A percentile compares a stretch with the other conserved stretches of the same genome.
Conservation (phyloP, 2,329 filamentous ascomycete species). For the Sporothrix dimorphospora region DNA sequence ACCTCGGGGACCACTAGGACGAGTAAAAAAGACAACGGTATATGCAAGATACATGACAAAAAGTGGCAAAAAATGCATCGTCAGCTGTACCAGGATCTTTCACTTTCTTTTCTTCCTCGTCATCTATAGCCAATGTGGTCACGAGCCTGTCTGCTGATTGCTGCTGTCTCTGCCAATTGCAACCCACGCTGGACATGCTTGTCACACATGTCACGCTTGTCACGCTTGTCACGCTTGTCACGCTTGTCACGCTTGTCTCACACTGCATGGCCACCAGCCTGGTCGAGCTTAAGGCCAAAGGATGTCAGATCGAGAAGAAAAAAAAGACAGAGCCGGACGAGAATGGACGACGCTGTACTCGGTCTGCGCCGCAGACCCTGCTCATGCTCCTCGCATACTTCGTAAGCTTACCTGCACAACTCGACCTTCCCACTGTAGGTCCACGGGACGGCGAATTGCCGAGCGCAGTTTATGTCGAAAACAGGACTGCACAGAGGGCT, state of each 20-base stretch:
- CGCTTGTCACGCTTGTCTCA: neutral
- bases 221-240: neutral
- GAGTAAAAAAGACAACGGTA: neutral
- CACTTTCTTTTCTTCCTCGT: too few species aligned
- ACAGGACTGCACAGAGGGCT: neutral
- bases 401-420: neutral
- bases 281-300: neutral
- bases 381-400: neutral
- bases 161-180: neutral
- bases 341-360: neutral
- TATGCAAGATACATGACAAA: neutral
- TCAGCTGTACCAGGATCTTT: constrained; percentile 6
- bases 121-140: neutral
- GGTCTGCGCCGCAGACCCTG: neutral
- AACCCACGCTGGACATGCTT: neutral
- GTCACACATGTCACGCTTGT: neutral
- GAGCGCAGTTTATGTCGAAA: neutral
- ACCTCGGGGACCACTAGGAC: neutral
- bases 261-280: neutral
- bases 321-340: neutral
- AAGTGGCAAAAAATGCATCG: neutral
- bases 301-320: neutral
- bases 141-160: neutral
- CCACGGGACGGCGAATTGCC: neutral
- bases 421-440: neutral